Evolutionary conservation across 352 stramenopile species (phyloP).

Genomic region (Globisporangium nunn): DNA sequence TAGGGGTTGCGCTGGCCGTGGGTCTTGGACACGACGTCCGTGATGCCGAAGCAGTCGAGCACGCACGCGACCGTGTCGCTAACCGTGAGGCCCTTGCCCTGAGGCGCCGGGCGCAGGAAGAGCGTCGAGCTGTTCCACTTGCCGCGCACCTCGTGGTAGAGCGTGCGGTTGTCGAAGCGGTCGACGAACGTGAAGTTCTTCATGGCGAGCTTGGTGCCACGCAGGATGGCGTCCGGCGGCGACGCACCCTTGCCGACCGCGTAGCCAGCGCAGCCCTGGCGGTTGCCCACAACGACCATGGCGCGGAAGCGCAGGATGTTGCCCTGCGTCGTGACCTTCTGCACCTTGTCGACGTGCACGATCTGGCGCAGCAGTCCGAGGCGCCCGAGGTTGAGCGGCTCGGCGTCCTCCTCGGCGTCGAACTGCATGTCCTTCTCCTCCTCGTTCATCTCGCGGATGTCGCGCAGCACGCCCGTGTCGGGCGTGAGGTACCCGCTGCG

Average conservation of each 20-base stretch:
- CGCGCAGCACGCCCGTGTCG: constrained; percentile 46
- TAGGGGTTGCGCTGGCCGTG: constrained; percentile 93
- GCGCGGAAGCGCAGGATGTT: constrained; percentile 91
- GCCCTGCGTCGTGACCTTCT: constrained; percentile 88
- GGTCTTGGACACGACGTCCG: constrained; percentile 88
- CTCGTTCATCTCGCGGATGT: constrained; percentile 64
- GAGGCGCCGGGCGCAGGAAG: constrained; percentile 71
- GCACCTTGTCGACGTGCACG: constrained; percentile 77
- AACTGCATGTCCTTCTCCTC: constrained; percentile 71
- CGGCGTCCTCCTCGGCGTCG: constrained; percentile 50
- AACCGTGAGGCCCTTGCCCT: constrained; percentile 67
- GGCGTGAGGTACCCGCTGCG: constrained; percentile 41
- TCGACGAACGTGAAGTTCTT: constrained; percentile 94
- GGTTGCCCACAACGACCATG: constrained; percentile 92
- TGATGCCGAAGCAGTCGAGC: constrained; percentile 90
- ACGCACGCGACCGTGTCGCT: constrained; percentile 79
- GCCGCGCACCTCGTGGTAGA: constrained; percentile 90
- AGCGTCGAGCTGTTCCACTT: constrained; percentile 95
- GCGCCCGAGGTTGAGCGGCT: constrained; percentile 56
- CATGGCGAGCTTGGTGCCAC: constrained; percentile 87
- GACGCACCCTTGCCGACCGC: constrained; percentile 89
- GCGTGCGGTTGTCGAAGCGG: constrained; percentile 87
- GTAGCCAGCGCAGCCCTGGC: constrained; percentile 90
- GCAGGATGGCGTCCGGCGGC: constrained; percentile 82
- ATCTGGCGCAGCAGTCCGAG: constrained; percentile 74